phyloP scores from a whole-genome alignment of 176 grass and related monocot species.

The Cymbopogon citratus region DNA sequence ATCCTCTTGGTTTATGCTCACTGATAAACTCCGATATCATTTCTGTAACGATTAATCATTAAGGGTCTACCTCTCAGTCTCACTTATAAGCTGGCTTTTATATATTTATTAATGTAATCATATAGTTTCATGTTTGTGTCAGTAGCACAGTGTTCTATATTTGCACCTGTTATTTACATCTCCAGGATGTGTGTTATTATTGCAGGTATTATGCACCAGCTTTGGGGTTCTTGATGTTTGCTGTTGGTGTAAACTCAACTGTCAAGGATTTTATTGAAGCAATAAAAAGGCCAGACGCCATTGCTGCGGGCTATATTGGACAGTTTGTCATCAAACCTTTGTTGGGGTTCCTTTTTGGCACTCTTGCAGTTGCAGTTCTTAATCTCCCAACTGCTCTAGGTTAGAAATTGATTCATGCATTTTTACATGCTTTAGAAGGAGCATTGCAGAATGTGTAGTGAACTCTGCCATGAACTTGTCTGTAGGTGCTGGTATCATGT shows the following conservation, averaged over 20 bases:
- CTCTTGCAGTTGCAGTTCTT: constrained; percentile 59
- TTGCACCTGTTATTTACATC: neutral
- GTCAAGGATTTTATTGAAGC: constrained; percentile 81
- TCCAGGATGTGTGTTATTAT: neutral
- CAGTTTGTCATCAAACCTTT: constrained; percentile 85
- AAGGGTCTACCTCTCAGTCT: neutral
- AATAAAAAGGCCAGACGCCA: constrained; percentile 76
- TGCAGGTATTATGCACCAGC: constrained; percentile 91
- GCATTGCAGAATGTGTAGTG: neutral
- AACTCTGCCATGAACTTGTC: constrained; percentile 4
- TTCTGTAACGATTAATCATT: neutral
- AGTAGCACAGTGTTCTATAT: neutral
- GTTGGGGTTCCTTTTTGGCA: constrained; percentile 89
- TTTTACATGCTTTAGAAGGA: constrained; percentile 17
- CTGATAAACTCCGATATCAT: constrained; percentile 10
- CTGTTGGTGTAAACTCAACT: constrained; percentile 93
- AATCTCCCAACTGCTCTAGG: constrained; percentile 81
- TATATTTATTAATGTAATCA: neutral
- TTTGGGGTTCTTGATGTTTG: constrained; percentile 97
- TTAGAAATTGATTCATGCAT: constrained; percentile 16
- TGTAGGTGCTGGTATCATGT: constrained; percentile 91
- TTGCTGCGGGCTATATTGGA: constrained; percentile 68
- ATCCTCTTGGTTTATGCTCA: neutral
- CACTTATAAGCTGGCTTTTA: neutral
- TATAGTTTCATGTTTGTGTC: neutral